A percentile compares a stretch with the other conserved stretches of the same genome.
Conservation (phyloP, 495 filamentous ascomycete species). For the Entonaema liquescens region DNA sequence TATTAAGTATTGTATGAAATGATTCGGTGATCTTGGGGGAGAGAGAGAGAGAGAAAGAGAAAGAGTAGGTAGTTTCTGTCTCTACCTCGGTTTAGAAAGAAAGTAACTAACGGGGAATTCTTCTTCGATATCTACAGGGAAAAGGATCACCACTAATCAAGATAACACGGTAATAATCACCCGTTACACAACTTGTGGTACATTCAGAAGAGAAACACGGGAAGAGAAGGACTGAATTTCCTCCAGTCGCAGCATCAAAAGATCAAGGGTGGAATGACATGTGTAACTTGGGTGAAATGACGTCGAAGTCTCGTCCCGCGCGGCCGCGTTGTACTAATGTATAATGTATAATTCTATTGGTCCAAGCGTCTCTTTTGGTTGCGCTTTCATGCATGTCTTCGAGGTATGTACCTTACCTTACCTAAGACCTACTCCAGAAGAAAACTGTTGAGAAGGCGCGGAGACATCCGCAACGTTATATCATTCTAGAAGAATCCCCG, state of each 20-base stretch:
- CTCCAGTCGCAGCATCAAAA: background rate
- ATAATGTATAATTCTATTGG: background rate
- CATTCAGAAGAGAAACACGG: background rate
- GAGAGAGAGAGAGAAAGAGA: background rate
- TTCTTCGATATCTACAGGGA: no score
- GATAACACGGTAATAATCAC: background rate
- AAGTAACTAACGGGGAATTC: background rate
- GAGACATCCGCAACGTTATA: background rate
- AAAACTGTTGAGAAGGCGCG: background rate
- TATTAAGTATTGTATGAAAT: background rate
- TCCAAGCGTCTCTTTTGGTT: background rate
- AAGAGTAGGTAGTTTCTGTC: no score
- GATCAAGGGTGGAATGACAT: background rate
- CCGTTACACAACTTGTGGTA: background rate
- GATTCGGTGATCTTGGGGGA: background rate
- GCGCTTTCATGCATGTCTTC: background rate
- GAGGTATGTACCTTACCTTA: no score
- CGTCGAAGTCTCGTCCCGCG: background rate
- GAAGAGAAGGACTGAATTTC: background rate
- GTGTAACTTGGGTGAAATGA: background rate
- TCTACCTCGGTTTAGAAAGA: background rate
- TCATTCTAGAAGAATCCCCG: slow-evolving; percentile 3
- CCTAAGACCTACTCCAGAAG: no score
- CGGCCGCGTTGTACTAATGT: background rate
- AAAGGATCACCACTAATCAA: background rate